Conservation (phyloP, 2,329 filamentous ascomycete genomes). For the Sarocladium brachiariae region DNA sequence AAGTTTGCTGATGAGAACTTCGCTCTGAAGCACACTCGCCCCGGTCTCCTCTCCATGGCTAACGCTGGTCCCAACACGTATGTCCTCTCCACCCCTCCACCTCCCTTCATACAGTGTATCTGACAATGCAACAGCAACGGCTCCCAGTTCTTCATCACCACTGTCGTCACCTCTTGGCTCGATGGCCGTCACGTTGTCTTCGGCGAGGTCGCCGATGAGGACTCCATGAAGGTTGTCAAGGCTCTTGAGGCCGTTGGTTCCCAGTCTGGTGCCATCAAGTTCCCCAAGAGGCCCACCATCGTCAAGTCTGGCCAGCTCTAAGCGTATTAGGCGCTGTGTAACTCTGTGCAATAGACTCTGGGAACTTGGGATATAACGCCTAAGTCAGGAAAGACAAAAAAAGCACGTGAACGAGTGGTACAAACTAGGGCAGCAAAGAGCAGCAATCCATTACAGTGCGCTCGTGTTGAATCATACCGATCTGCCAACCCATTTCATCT, state of each 20-base stretch:
- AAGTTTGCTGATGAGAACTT: slow-evolving; percentile 97
- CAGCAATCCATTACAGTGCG: not conserved
- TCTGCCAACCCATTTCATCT: not conserved
- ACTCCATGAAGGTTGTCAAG: slow-evolving; percentile 48
- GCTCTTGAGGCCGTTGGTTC: slow-evolving; percentile 55
- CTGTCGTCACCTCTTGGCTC: slow-evolving; percentile 80
- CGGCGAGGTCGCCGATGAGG: slow-evolving; percentile 58
- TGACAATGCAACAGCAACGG: slow-evolving; percentile 68
- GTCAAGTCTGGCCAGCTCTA: slow-evolving; percentile 35
- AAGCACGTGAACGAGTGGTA: not conserved
- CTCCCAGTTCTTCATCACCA: slow-evolving; percentile 97
- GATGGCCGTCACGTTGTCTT: slow-evolving; percentile 81
- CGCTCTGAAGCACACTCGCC: slow-evolving; percentile 61
- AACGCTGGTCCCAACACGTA: slow-evolving; percentile 93
- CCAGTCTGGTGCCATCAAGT: slow-evolving; percentile 47
- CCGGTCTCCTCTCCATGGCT: slow-evolving; percentile 87
- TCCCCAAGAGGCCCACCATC: slow-evolving; percentile 52
- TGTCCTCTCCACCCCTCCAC: slow-evolving; percentile 21
- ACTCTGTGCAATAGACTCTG: slow-evolving; percentile 3
- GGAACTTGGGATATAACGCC: not conserved
- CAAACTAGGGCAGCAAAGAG: not conserved
- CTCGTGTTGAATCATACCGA: not conserved
- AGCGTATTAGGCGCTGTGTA: slow-evolving; percentile 15
- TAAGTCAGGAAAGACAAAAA: not conserved
- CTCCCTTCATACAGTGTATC: not conserved